Percentiles rank a stretch among this genome's conserved stretches.
Evolutionary conservation across 805 yeast species (phyloP).

Genomic region (Candida krabiensis): DNA sequence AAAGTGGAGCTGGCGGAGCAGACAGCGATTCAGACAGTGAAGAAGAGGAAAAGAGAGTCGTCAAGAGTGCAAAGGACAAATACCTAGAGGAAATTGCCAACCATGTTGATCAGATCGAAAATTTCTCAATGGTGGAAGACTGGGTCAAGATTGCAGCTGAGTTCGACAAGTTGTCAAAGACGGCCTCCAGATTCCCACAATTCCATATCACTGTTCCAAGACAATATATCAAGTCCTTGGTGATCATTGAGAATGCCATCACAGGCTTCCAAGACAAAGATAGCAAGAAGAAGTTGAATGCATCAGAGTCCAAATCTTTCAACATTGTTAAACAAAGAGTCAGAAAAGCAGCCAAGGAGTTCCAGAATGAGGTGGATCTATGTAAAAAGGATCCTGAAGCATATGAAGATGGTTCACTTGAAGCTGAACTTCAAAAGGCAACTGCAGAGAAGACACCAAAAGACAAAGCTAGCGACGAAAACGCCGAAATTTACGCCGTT

Average conservation of each 20-base stretch:
- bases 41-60: conserved; percentile 76
- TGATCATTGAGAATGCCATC: conserved; percentile 70
- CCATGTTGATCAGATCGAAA: conserved; percentile 64
- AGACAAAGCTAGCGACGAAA: conserved; percentile 25
- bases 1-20: conserved; percentile 37
- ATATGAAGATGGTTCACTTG: conserved; percentile 56
- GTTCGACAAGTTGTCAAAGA: conserved; percentile 74
- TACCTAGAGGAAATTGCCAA: conserved; percentile 81
- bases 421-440: conserved; percentile 31
- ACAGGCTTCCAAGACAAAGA: conserved; percentile 49
- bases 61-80: conserved; percentile 92
- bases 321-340: conserved; percentile 88
- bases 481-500: conserved; percentile 62
- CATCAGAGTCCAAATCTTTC: conserved; percentile 80
- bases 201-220: conserved; percentile 75
- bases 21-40: conserved; percentile 43
- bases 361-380: conserved; percentile 54
- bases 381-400: conserved; percentile 70
- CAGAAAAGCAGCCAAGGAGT: conserved; percentile 74
- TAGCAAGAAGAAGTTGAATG: conserved; percentile 70
- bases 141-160: conserved; percentile 77
- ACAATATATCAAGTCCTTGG: conserved; percentile 65
- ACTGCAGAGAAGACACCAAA: conserved; percentile 39
- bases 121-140: conserved; percentile 66
- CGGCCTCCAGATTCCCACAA: conserved; percentile 67